Conservation (phyloP, 306 rosid genomes). For the Biancaea sappan region DNA sequence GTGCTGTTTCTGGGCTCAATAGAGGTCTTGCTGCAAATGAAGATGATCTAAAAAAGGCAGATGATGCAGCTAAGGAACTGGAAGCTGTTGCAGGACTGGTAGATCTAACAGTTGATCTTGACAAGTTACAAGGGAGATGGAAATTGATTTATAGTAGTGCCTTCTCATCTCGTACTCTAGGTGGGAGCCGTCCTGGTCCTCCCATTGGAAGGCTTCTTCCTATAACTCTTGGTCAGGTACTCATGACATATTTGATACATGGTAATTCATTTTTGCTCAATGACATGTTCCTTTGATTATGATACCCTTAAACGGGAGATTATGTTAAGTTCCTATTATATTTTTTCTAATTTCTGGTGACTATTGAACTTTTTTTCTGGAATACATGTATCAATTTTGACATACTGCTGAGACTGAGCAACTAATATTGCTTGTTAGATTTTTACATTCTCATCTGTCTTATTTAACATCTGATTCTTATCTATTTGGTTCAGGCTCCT, state of each 20-base stretch:
- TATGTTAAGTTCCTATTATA: background rate
- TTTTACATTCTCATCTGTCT: background rate
- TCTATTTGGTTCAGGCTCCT: background rate
- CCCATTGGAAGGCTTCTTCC: conserved; percentile 91
- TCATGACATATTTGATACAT: background rate
- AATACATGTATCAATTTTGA: conserved; percentile 1
- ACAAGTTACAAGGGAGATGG: conserved; percentile 94
- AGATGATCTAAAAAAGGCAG: conserved; percentile 82
- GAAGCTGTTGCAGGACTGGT: conserved; percentile 77
- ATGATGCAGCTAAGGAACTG: conserved; percentile 81
- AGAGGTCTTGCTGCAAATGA: conserved; percentile 90
- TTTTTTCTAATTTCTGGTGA: background rate
- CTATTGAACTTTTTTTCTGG: background rate
- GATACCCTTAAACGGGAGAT: conserved; percentile 8
- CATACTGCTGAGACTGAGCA: background rate
- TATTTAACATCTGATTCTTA: conserved; percentile 4
- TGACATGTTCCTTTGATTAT: background rate
- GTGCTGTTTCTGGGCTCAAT: conserved; percentile 87
- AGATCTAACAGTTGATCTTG: conserved; percentile 67
- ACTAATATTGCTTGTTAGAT: conserved; percentile 1
- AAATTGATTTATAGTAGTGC: conserved; percentile 90
- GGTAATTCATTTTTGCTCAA: background rate
- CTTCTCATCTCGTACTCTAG: conserved; percentile 83
- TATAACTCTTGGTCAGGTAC: conserved; percentile 86
- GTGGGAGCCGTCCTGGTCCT: conserved; percentile 98